Conservation (phyloP, 2,329 filamentous ascomycete species). For the Calcarisporium arbuscula region DNA sequence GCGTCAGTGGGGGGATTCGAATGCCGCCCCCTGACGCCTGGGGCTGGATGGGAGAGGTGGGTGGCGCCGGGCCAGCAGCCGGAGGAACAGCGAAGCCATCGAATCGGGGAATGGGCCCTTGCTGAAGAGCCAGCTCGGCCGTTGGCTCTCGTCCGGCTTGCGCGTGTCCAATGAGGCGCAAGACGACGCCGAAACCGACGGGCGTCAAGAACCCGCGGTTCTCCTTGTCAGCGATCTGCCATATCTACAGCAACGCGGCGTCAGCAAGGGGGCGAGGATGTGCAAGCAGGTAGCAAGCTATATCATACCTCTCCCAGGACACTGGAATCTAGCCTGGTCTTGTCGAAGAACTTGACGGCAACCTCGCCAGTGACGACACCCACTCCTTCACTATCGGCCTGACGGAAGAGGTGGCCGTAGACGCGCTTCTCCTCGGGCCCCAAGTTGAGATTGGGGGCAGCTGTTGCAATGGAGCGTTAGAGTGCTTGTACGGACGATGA, state of each 20-base stretch:
- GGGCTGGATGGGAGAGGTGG: slow-evolving; percentile 45
- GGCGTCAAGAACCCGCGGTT: slow-evolving; percentile 92
- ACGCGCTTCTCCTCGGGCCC: slow-evolving; percentile 87
- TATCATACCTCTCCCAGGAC: slow-evolving; percentile 73
- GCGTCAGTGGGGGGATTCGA: slow-evolving; percentile 79
- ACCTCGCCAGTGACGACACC: slow-evolving; percentile 94
- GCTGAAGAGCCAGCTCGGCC: slow-evolving; percentile 74
- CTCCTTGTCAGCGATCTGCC: slow-evolving; percentile 96
- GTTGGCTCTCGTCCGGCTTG: slow-evolving; percentile 81
- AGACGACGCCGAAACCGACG: slow-evolving; percentile 84
- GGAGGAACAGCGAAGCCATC: slow-evolving; percentile 56
- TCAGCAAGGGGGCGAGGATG: slow-evolving; percentile 1
- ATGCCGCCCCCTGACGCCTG: slow-evolving; percentile 63
- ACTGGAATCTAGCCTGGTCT: slow-evolving; percentile 80
- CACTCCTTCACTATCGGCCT: slow-evolving; percentile 85
- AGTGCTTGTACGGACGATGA: slow-evolving; percentile 10
- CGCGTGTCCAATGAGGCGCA: slow-evolving; percentile 92
- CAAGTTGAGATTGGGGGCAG: slow-evolving; percentile 70
- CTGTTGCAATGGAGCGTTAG: slow-evolving; percentile 23
- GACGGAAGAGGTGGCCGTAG: slow-evolving; percentile 87
- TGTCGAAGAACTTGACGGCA: slow-evolving; percentile 96
- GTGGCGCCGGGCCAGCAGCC: slow-evolving; percentile 32
- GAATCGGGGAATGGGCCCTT: slow-evolving; percentile 86
- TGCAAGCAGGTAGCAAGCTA: neutral
- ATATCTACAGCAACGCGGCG: slow-evolving; percentile 63